Percentiles rank a stretch among this genome's conserved stretches.
phyloP scores from a whole-genome alignment of 805 yeast species.

The Ogataea nakhonphanomensis region DNA sequence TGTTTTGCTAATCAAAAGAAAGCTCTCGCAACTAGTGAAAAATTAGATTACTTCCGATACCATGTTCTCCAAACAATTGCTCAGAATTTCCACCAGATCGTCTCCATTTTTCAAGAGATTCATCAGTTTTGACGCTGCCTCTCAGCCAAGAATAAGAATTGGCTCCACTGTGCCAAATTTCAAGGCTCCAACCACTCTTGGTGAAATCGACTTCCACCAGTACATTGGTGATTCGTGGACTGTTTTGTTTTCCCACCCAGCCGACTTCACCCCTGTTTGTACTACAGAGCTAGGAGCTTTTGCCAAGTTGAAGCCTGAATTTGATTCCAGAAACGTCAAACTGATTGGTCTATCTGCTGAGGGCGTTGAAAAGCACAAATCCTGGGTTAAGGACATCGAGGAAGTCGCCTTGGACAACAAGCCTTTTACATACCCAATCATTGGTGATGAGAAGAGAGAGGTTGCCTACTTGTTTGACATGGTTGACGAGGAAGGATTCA shows the following conservation, averaged over 20 bases:
- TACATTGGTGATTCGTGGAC: slow-evolving; percentile 85
- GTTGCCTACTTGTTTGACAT: slow-evolving; percentile 81
- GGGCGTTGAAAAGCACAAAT: slow-evolving; percentile 70
- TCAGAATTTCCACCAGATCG: slow-evolving; percentile 14
- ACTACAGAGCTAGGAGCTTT: slow-evolving; percentile 96
- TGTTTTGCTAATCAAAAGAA: neutral
- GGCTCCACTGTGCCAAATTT: slow-evolving; percentile 88
- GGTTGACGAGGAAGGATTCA: slow-evolving; percentile 83
- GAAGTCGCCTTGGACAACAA: slow-evolving; percentile 68
- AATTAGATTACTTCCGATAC: neutral
- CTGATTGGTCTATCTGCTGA: slow-evolving; percentile 89
- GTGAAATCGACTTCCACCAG: slow-evolving; percentile 83
- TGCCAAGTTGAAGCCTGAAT: slow-evolving; percentile 84
- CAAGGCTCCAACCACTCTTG: slow-evolving; percentile 76
- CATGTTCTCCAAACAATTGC: slow-evolving; percentile 26
- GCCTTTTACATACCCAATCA: slow-evolving; percentile 81
- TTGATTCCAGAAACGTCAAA: slow-evolving; percentile 79
- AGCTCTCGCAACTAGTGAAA: neutral
- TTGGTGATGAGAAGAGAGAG: slow-evolving; percentile 82
- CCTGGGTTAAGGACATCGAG: slow-evolving; percentile 90
- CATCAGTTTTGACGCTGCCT: slow-evolving; percentile 46
- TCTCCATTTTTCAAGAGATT: slow-evolving; percentile 28
- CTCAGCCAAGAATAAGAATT: slow-evolving; percentile 66
- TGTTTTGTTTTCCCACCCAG: slow-evolving; percentile 89
- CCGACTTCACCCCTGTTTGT: slow-evolving; percentile 95